Percentiles rank a stretch among this genome's conserved stretches.
phyloP scores from a whole-genome alignment of 1,284 basidiomycete genomes.

The Cystobasidium pallidum region DNA sequence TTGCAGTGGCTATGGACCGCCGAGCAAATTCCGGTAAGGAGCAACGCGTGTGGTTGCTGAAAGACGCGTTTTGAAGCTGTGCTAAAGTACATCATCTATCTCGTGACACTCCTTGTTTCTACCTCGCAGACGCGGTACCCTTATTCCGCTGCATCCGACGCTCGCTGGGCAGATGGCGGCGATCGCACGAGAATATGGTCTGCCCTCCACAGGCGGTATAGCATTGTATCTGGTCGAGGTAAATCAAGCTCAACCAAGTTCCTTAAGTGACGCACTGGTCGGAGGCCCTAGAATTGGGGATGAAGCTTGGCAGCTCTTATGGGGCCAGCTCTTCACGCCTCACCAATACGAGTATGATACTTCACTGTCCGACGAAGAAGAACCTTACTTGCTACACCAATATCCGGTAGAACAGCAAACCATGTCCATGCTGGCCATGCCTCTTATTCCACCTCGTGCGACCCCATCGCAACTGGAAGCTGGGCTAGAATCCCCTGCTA shows the following conservation, averaged over 20 bases:
- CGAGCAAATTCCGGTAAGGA: constrained; percentile 52
- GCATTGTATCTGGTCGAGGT: constrained; percentile 69
- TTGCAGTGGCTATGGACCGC: constrained; percentile 53
- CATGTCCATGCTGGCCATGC: not conserved
- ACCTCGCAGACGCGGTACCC: constrained; percentile 48
- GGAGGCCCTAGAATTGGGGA: constrained; percentile 74
- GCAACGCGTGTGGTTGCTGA: not conserved
- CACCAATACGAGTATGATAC: constrained; percentile 16
- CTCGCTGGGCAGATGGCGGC: constrained; percentile 51
- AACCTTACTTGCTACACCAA: not conserved
- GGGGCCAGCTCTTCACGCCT: constrained; percentile 67
- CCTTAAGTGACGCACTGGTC: constrained; percentile 59
- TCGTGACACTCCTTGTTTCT: not conserved
- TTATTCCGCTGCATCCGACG: constrained; percentile 52
- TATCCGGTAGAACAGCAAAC: constrained; percentile 1
- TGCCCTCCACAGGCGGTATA: constrained; percentile 76
- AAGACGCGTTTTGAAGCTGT: not conserved
- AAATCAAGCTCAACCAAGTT: constrained; percentile 44
- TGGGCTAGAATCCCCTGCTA: not conserved
- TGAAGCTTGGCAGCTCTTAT: constrained; percentile 78
- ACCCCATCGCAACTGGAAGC: not conserved
- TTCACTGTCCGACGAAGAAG: constrained; percentile 17
- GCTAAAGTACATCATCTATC: not conserved
- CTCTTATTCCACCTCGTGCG: constrained; percentile 10
- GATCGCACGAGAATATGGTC: constrained; percentile 73